phyloP scores from a whole-genome alignment of 2,329 filamentous ascomycete genomes.

The Xylariales sp. region DNA sequence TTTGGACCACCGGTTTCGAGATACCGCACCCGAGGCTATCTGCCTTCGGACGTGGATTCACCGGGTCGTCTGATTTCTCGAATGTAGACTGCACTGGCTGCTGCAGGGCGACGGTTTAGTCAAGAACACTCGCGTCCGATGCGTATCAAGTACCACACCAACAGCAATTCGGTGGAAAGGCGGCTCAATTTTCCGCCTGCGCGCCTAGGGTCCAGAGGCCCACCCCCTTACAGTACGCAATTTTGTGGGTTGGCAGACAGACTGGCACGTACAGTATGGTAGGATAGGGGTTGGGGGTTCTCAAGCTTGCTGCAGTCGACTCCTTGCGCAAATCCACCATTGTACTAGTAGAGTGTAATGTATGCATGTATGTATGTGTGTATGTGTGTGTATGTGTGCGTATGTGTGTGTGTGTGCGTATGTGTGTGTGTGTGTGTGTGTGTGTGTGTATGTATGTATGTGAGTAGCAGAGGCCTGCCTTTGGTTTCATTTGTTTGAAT shows the following conservation, averaged over 20 bases:
- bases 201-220: conserved; percentile 17
- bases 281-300: conserved; percentile 16
- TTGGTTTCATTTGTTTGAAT: conserved; percentile 28
- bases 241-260: conserved; percentile 18
- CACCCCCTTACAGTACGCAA: conserved; percentile 6
- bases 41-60: conserved; percentile 21
- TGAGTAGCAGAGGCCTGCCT: conserved; percentile 8
- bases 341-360: too few species aligned
- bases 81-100: conserved; percentile 23
- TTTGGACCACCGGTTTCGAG: conserved; percentile 13
- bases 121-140: conserved; percentile 24
- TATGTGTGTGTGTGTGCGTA: too few species aligned
- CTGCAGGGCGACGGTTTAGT: conserved; percentile 33
- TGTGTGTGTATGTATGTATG: background rate
- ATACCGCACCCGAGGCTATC: conserved; percentile 11
- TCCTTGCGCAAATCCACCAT: conserved; percentile 1
- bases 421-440: background rate
- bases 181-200: conserved; percentile 35
- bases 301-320: conserved; percentile 9
- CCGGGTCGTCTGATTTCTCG: conserved; percentile 22
- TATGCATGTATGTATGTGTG: background rate
- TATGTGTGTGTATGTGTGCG: background rate
- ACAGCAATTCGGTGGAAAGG: conserved; percentile 31
- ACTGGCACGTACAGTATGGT: conserved; percentile 7
- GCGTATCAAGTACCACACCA: conserved; percentile 25